These are phyloP conservation scores for Glaciozyma martinii DNA, from an alignment of 768 basidiomycete species.

Conservation along the genomic window DNA sequence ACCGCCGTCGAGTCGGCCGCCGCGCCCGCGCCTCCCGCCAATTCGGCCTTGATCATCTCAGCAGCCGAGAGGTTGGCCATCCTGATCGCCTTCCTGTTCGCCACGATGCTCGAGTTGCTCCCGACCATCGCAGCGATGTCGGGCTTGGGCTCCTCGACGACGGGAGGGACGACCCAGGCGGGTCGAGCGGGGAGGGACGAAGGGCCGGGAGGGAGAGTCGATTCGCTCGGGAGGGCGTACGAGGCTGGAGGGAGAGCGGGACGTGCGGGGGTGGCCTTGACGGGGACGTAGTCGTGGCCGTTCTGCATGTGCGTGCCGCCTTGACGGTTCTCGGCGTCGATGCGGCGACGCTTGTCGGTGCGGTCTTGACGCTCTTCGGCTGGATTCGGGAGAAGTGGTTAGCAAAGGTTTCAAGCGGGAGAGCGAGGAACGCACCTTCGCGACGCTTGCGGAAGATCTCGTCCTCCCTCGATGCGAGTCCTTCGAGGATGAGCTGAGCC, in stretches of 20 bases:
- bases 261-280: slow-evolving; percentile 10
- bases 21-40: slow-evolving; percentile 44
- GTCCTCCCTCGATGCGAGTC: slow-evolving; percentile 86
- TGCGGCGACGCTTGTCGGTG: slow-evolving; percentile 67
- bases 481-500: slow-evolving; percentile 90
- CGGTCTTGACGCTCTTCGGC: slow-evolving; percentile 91
- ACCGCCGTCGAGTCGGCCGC: background rate
- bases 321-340: slow-evolving; percentile 17
- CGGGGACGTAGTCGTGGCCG: slow-evolving; percentile 27
- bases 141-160: background rate
- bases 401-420: slow-evolving; percentile 3
- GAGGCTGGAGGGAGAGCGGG: background rate
- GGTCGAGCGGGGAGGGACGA: slow-evolving; percentile 15
- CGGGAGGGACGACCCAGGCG: slow-evolving; percentile 6
- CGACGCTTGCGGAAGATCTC: slow-evolving; percentile 86
- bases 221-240: background rate
- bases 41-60: slow-evolving; percentile 81
- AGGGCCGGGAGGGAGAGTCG: background rate
- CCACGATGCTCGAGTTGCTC: slow-evolving; percentile 77
- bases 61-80: slow-evolving; percentile 97
- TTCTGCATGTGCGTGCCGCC: slow-evolving; percentile 20
- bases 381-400: slow-evolving; percentile 39
- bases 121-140: slow-evolving; percentile 49
- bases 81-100: slow-evolving; percentile 78
- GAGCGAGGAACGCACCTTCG: slow-evolving; percentile 57